Evolutionary conservation across 306 rosid species (phyloP), one percentile per base, ranked within the genome.

Genomic region (Lathyrus tuberosus): DNA sequence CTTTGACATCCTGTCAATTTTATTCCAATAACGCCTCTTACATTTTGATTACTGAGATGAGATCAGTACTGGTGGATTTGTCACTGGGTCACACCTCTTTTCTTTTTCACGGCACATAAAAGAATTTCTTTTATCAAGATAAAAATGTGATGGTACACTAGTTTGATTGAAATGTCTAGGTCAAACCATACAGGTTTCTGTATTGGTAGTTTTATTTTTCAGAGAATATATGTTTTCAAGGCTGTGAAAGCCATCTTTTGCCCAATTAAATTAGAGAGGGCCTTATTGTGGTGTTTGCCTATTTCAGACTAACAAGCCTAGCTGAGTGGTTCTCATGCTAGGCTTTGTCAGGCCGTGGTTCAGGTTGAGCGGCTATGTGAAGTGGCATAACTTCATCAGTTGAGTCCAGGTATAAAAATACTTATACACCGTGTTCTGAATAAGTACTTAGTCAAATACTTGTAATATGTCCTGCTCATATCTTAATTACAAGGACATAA

Each of bases 251-350:
- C 51, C 41, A 69, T 44, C 62, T 28, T 65, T 65, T 70, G 70
- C 60, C 59, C 66, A 10, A 28, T 15, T 11, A 79, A 35, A 69
- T 46, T 16, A 69, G 17, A 0, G 69, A 79, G 66, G 78, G 71
- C 42, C 77, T 63, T 65, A 78, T 73, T 60, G 44, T 40, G 65
- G 76, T 81, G 71, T 73, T 75, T 80, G 74, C 67, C 78, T 72
- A 12, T 80, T 80, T 76, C 78, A 80, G 81, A 76, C 81, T 76
- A 71, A 48, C 76, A 16, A 60, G 78, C 72, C 69, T 53, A 67
- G 78, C 61, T 71, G 71, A 80, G 71, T 61, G 51, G 31, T 43
- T 67, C 64, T 76, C 69, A 60, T 41, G 78, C 72, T 71, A 42
- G 81, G 84, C 78, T 71, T 66, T 49, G 43, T 67, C 75, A 2